phyloP scores from a whole-genome alignment of 345 rosid genomes.

The Arabidopsis arenosa region DNA sequence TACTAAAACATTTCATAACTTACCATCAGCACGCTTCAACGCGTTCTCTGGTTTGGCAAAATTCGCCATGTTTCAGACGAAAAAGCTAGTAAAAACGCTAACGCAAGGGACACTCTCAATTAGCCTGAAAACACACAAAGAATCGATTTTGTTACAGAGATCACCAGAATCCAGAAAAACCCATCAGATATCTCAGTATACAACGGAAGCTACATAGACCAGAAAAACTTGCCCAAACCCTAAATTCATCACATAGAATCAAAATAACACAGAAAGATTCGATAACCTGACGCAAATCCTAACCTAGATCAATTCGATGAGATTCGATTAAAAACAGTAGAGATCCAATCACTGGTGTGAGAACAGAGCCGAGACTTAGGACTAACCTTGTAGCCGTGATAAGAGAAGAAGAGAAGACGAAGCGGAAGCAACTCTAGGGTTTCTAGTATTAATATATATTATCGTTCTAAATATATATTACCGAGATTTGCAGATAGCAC shows the following conservation, averaged over 20 bases:
- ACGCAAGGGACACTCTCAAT: slow-evolving; percentile 17
- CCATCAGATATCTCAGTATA: background rate
- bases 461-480: slow-evolving; percentile 31
- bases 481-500: slow-evolving; percentile 24
- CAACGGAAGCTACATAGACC: background rate
- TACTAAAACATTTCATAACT: slow-evolving; percentile 16
- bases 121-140: slow-evolving; percentile 24
- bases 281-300: slow-evolving; percentile 15
- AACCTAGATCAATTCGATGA: slow-evolving; percentile 18
- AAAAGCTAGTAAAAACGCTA: slow-evolving; percentile 11
- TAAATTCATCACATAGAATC: slow-evolving; percentile 27
- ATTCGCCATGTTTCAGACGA: slow-evolving; percentile 59
- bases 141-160: slow-evolving; percentile 6
- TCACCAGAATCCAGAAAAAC: background rate
- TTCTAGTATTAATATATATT: slow-evolving; percentile 45
- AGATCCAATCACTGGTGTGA: slow-evolving; percentile 28
- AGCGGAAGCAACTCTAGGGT: slow-evolving; percentile 35
- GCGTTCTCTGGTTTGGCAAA: slow-evolving; percentile 94
- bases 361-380: background rate
- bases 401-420: slow-evolving; percentile 20
- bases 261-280: slow-evolving; percentile 27
- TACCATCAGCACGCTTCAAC: slow-evolving; percentile 92
- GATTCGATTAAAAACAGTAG: slow-evolving; percentile 15
- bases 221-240: slow-evolving; percentile 28
- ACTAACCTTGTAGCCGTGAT: slow-evolving; percentile 45